Base-by-base conservation (phyloP, 441 rosid species). In the Cnidoscolus chayamansa region DNA sequence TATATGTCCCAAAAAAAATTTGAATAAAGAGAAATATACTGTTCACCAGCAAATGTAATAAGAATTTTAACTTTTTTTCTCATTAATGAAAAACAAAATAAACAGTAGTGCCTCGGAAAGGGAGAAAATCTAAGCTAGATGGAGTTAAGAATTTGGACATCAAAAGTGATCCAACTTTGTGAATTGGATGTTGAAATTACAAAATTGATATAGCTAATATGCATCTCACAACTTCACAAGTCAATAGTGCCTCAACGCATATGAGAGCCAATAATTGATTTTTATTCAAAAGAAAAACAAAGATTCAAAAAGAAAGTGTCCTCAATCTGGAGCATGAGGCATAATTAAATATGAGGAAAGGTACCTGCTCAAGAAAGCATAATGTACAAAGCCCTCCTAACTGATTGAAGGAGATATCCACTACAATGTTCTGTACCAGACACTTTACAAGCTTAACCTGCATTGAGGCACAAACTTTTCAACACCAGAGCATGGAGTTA, bases 371-470 rank as follows among this genome's bases (percentile, higher is more conserved):
- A 60, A 93, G 96, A 85, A 93, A 93, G 83, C 94, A 93, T 67
- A 91, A 77, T 19, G 98, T 91, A 77, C 86, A 87, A 47, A 93
- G 81, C 37, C 97, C 98, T 78, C 98, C 96, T 72, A 93, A 78
- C 83, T 91, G 98, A 79, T 91, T 91, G 81, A 91, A 93, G 57
- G 94, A 90, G 60, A 93, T 93, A 86, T 93, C 98, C 51, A 93
- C 98, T 49, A 93, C 92, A 3, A 90, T 88, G 79, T 93, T 89
- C 81, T 93, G 97, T 57, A 93, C 88, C 65, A 93, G 74, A 77
- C 93, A 93, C 75, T 93, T 93, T 56, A 93, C 90, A 80, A 93
- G 94, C 87, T 93, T 91, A 73, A 91, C 98, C 98, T 93, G 91
- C 84, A 74, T 81, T 59, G 66, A 65, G 70, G 45, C 49, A 32